Evolutionary conservation across 129 eudicot genomes (phyloP).

Genomic region (Centella asiatica): DNA sequence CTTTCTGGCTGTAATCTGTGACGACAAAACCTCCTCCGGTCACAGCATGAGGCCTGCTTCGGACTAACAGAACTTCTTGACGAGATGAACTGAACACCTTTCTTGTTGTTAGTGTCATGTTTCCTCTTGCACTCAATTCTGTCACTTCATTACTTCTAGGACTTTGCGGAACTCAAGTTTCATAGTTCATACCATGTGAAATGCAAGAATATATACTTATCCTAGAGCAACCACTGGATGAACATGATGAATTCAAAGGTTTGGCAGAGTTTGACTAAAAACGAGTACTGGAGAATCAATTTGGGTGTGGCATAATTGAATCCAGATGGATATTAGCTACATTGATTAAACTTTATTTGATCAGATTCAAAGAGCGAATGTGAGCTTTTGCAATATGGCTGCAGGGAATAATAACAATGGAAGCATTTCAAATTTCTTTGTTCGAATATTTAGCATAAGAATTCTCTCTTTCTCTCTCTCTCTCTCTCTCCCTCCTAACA

Average conservation of each 20-base stretch:
- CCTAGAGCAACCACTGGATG: neutral
- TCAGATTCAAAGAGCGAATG: neutral
- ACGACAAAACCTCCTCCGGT: conserved; percentile 83
- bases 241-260: conserved; percentile 17
- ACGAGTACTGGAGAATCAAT: conserved; percentile 2
- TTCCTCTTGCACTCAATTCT: conserved; percentile 28
- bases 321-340: too few relatives aligned
- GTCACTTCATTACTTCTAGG: neutral
- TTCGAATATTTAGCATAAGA: neutral
- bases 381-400: conserved; percentile 19
- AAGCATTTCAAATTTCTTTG: neutral
- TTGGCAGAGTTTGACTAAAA: conserved; percentile 33
- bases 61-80: conserved; percentile 42
- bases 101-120: conserved; percentile 43
- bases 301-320: conserved; percentile 19
- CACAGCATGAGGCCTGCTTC: conserved; percentile 63
- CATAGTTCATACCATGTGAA: neutral
- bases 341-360: too few relatives aligned
- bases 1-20: conserved; percentile 38
- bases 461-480: too few relatives aligned
- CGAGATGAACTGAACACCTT: conserved; percentile 57
- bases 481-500: too few relatives aligned
- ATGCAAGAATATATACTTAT: neutral
- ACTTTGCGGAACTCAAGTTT: conserved; percentile 1
- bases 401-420: neutral